Conservation (phyloP, 768 basidiomycete species). For the Macrolepiota albuminosa region DNA sequence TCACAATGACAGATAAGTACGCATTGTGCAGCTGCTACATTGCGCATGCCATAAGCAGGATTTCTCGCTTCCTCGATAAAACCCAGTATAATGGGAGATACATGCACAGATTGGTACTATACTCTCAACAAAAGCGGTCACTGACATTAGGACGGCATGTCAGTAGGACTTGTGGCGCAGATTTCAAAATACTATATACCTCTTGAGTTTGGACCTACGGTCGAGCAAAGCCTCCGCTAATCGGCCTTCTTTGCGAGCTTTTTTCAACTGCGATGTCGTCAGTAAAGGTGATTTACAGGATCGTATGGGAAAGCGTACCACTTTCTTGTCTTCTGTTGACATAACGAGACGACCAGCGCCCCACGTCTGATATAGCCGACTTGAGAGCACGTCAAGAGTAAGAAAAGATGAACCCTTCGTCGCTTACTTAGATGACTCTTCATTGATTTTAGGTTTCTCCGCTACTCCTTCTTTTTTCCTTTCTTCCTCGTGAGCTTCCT, state of each 20-base stretch:
- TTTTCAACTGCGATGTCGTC: conserved; percentile 54
- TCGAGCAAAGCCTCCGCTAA: conserved; percentile 77
- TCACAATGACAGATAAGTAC: too few relatives aligned
- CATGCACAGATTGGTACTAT: conserved; percentile 2
- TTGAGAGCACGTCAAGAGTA: conserved; percentile 23
- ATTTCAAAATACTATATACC: conserved; percentile 34
- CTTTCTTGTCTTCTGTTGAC: conserved; percentile 67
- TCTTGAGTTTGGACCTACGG: conserved; percentile 78
- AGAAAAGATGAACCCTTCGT: conserved; percentile 1
- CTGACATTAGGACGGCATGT: conserved; percentile 19
- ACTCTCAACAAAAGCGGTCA: conserved; percentile 47
- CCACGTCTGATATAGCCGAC: conserved; percentile 77
- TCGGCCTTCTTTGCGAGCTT: conserved; percentile 74
- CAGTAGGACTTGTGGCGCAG: not conserved
- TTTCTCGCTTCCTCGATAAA: not conserved
- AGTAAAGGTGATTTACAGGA: not conserved
- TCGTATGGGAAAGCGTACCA: conserved; percentile 37
- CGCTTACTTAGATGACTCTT: conserved; percentile 69
- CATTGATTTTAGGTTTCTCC: conserved; percentile 56
- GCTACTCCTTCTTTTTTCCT: conserved; percentile 59
- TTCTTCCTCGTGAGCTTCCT: conserved; percentile 76
- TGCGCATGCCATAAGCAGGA: not conserved
- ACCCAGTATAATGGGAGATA: not conserved
- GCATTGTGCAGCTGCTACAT: not conserved
- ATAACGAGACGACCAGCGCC: conserved; percentile 73